Percentiles rank a stretch among this genome's conserved stretches.
These are phyloP conservation scores for Diplodia scrobiculata DNA, from an alignment of 2,329 filamentous ascomycete genomes.

Conservation along the genomic window DNA sequence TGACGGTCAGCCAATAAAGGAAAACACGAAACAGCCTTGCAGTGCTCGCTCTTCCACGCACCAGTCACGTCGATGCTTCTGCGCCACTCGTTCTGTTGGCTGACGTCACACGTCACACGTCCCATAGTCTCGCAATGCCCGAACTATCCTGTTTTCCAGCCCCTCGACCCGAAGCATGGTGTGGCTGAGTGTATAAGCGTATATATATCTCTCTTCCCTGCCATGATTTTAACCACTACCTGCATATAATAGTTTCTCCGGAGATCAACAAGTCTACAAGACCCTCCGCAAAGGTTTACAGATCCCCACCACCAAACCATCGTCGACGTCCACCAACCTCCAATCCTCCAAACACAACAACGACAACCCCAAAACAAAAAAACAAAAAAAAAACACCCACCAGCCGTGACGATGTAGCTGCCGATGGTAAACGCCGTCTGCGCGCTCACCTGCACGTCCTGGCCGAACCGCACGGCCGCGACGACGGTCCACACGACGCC, in stretches of 20 bases:
- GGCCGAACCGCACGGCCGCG: too few species aligned
- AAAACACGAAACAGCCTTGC: background rate
- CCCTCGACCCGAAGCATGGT: background rate
- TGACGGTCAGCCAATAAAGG: background rate
- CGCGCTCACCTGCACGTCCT: too few species aligned
- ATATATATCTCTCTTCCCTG: background rate
- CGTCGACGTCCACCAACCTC: background rate
- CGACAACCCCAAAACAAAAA: background rate
- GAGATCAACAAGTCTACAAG: background rate
- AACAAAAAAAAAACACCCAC: too few species aligned
- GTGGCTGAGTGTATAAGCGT: constrained; percentile 1
- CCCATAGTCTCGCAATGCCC: background rate
- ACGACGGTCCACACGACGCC: too few species aligned
- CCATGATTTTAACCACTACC: background rate
- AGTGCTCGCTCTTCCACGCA: background rate
- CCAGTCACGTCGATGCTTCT: background rate
- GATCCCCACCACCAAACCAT: background rate
- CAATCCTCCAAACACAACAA: background rate
- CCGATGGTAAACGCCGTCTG: too few species aligned
- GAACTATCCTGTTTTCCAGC: constrained; percentile 22
- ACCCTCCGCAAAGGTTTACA: background rate
- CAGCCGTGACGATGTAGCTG: too few species aligned
- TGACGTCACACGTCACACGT: constrained; percentile 27
- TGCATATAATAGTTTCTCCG: background rate
- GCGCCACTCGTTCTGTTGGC: constrained; percentile 1